A percentile compares a stretch with the other conserved stretches of the same genome.
These are phyloP conservation scores for Penicillium egyptiacum DNA, from an alignment of 495 filamentous ascomycete species.

Conservation along the genomic window DNA sequence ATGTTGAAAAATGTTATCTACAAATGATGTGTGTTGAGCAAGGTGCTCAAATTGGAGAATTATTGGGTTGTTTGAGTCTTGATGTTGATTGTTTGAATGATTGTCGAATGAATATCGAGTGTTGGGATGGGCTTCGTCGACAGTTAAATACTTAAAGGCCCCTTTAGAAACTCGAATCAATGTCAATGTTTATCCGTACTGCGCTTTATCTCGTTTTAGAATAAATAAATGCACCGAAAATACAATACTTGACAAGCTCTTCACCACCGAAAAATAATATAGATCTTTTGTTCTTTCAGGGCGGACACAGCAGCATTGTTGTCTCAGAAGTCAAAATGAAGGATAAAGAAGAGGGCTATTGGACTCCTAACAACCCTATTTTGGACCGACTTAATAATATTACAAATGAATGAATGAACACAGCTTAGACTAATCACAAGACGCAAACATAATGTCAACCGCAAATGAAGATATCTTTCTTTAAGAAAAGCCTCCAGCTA, in stretches of 20 bases:
- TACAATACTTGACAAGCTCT: neutral
- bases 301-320: neutral
- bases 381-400: neutral
- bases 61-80: neutral
- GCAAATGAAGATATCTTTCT: no score
- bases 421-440: neutral
- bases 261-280: neutral
- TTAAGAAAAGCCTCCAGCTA: no score
- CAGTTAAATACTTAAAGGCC: neutral
- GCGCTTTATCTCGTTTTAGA: neutral
- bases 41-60: neutral
- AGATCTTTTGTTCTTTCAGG: neutral
- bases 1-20: neutral
- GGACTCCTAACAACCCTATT: neutral
- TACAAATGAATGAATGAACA: neutral
- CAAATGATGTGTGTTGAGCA: neutral
- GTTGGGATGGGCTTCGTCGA: neutral
- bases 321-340: neutral
- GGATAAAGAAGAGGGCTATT: neutral
- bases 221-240: neutral
- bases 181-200: neutral
- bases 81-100: neutral
- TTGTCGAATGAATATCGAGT: neutral
- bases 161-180: neutral
- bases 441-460: no score